phyloP scores from a whole-genome alignment of 495 filamentous ascomycete species.

The Xylaria acuta region DNA sequence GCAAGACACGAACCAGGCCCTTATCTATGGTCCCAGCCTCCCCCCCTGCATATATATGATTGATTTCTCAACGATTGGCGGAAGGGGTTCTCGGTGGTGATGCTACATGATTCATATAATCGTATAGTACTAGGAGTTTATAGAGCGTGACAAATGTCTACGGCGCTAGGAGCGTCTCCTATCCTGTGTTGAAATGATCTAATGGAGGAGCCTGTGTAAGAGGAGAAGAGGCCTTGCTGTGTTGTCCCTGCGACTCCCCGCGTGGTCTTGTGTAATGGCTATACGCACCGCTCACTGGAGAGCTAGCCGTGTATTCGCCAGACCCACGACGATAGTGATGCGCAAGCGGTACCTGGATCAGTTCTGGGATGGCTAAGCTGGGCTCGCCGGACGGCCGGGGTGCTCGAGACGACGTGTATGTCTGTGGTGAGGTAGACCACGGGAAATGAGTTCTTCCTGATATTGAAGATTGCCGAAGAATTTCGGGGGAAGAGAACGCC shows the following conservation, averaged over 20 bases:
- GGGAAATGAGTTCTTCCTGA: not conserved
- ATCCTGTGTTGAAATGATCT: not conserved
- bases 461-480: not conserved
- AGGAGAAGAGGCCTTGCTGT: conserved; percentile 15
- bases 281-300: not conserved
- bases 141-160: not conserved
- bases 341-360: not conserved
- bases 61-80: not conserved
- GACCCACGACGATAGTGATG: not conserved
- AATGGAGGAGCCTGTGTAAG: not conserved
- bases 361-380: not conserved
- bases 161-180: not conserved
- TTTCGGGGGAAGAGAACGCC: not conserved
- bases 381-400: not conserved
- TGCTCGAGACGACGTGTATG: not conserved
- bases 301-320: not conserved
- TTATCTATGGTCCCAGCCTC: not conserved
- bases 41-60: not conserved
- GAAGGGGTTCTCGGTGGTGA: not conserved
- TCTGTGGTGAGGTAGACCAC: not conserved
- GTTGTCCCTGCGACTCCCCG: conserved; percentile 8
- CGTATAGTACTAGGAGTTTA: not conserved
- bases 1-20: not conserved
- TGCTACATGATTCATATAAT: not conserved
- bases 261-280: conserved; percentile 11